Evolutionary conservation across 169 alveolate genomes (phyloP).

Genomic region (Theileria equi): DNA sequence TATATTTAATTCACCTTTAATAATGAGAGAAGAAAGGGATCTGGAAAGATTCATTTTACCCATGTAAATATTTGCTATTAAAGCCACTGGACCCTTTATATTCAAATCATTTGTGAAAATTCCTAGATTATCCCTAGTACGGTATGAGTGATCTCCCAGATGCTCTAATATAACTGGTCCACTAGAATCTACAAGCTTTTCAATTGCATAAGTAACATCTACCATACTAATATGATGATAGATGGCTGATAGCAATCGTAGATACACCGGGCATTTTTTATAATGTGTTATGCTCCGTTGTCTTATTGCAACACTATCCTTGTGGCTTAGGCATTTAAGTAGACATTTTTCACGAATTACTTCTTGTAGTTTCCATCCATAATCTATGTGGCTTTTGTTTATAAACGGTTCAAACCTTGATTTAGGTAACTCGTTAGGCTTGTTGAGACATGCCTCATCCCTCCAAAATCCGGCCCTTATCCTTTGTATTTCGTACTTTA

Average conservation of each 20-base stretch:
- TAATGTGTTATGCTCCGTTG: not conserved
- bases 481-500: constrained; percentile 37
- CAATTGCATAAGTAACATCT: not conserved
- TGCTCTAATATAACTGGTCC: too few relatives aligned
- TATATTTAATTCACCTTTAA: constrained; percentile 29
- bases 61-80: constrained; percentile 29
- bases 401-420: not conserved
- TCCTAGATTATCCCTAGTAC: not conserved
- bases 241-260: constrained; percentile 2
- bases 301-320: not conserved
- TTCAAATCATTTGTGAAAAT: not conserved
- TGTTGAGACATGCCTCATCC: not conserved
- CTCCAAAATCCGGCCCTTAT: constrained; percentile 13
- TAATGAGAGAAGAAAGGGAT: constrained; percentile 22
- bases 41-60: constrained; percentile 9
- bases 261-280: constrained; percentile 11
- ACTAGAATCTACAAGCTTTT: too few relatives aligned
- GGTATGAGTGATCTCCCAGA: not conserved
- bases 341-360: not conserved
- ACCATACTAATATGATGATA: constrained; percentile 6
- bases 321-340: not conserved
- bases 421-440: not conserved
- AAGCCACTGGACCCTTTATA: constrained; percentile 11
- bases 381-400: constrained; percentile 2
- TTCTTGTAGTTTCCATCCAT: constrained; percentile 2